Percentiles rank a stretch among this genome's conserved stretches.
These are phyloP conservation scores for Emmonsiellopsis sp. DNA, from an alignment of 2,329 filamentous ascomycete species.

Conservation along the genomic window DNA sequence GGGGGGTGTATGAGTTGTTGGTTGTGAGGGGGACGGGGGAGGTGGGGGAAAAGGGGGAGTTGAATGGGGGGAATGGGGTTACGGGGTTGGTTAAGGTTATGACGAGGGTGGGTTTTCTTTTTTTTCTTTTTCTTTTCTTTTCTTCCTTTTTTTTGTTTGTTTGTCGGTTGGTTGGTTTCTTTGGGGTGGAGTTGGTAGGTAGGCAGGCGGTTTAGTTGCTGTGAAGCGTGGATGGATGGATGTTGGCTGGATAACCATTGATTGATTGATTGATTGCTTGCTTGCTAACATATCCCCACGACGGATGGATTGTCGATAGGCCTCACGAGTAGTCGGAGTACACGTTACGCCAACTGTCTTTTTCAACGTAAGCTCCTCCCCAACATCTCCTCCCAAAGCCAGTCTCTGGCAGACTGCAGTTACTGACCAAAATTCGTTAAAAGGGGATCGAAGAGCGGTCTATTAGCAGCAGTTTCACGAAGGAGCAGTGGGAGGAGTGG, in stretches of 20 bases:
- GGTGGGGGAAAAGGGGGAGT: constrained; percentile 22
- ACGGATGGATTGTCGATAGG: background rate
- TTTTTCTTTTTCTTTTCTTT: background rate
- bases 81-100: constrained; percentile 78
- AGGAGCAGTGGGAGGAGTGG: constrained; percentile 80
- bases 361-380: constrained; percentile 51
- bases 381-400: too few species aligned
- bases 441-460: constrained; percentile 63
- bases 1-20: constrained; percentile 59
- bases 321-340: constrained; percentile 57
- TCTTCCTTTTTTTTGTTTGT: background rate
- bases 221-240: too few species aligned
- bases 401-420: background rate
- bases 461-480: constrained; percentile 69
- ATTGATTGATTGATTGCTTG: too few species aligned
- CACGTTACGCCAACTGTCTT: constrained; percentile 88
- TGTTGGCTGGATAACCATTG: too few species aligned
- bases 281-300: too few species aligned
- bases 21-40: constrained; percentile 58
- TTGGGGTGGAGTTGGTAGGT: too few species aligned
- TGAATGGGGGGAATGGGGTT: constrained; percentile 73
- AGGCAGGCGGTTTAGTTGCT: too few species aligned
- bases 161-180: too few species aligned
- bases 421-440: background rate
- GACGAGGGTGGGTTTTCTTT: constrained; percentile 51